These are phyloP conservation scores for Cystoderma amianthinum DNA, from an alignment of 768 basidiomycete species.

Conservation along the genomic window DNA sequence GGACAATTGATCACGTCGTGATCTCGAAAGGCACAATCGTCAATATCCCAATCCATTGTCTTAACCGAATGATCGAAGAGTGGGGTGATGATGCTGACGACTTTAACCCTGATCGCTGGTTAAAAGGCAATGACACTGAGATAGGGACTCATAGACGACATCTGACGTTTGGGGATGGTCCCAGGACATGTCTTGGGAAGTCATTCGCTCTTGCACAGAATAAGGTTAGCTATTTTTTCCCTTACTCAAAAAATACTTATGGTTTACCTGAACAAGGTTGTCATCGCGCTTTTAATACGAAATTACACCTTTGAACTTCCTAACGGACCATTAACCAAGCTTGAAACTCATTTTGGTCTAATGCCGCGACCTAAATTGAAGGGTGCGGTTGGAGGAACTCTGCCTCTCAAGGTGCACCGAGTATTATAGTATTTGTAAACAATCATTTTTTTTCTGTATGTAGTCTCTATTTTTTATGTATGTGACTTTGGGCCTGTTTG, in stretches of 20 bases:
- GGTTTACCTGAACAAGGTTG: no score
- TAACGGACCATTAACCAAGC: constrained; percentile 30
- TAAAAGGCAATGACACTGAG: constrained; percentile 21
- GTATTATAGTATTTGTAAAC: neutral
- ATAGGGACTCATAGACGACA: constrained; percentile 30
- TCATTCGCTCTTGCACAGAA: constrained; percentile 32
- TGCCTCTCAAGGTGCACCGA: constrained; percentile 23
- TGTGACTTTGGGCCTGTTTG: no score
- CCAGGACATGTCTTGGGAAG: constrained; percentile 36
- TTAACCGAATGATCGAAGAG: constrained; percentile 30
- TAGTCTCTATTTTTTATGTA: no score
- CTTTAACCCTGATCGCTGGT: constrained; percentile 39
- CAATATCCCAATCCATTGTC: constrained; percentile 25
- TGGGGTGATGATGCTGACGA: constrained; percentile 40
- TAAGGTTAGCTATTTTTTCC: constrained; percentile 23
- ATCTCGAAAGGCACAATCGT: constrained; percentile 33
- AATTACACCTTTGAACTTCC: constrained; percentile 32
- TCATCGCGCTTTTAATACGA: constrained; percentile 35
- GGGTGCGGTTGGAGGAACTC: constrained; percentile 22
- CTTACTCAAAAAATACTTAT: neutral
- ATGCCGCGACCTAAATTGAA: constrained; percentile 31
- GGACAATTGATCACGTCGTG: constrained; percentile 13
- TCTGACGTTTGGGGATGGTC: constrained; percentile 38
- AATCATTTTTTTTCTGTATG: no score
- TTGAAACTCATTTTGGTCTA: constrained; percentile 25